phyloP scores from a whole-genome alignment of 2,329 filamentous ascomycete genomes.

The Pleoardoris graminearum region DNA sequence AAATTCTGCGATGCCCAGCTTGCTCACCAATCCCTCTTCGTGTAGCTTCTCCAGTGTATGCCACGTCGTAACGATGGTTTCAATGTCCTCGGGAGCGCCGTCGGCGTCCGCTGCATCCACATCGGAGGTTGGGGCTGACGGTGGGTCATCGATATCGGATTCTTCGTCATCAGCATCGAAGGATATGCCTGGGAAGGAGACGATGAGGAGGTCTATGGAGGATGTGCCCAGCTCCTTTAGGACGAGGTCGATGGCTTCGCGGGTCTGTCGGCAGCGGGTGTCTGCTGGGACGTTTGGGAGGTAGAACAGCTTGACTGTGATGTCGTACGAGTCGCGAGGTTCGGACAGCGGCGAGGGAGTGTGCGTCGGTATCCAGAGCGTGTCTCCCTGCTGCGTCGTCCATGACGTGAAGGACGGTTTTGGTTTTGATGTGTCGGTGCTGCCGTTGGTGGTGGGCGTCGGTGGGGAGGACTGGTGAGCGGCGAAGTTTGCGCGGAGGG shows the following conservation, averaged over 20 bases:
- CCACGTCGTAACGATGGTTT: conserved; percentile 69
- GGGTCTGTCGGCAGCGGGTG: conserved; percentile 69
- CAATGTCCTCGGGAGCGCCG: conserved; percentile 57
- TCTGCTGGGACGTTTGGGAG: conserved; percentile 70
- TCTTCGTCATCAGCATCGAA: conserved; percentile 93
- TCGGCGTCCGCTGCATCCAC: conserved; percentile 38
- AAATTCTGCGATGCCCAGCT: conserved; percentile 88
- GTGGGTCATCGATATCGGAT: conserved; percentile 61
- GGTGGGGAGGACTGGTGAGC: conserved; percentile 66
- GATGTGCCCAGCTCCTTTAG: conserved; percentile 75
- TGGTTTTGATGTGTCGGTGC: conserved; percentile 40
- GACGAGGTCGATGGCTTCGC: conserved; percentile 79
- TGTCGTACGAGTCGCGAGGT: conserved; percentile 83
- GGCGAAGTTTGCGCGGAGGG: conserved; percentile 80
- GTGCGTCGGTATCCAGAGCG: conserved; percentile 77
- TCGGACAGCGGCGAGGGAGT: conserved; percentile 72
- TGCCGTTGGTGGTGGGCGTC: conserved; percentile 31
- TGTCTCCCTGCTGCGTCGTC: conserved; percentile 60
- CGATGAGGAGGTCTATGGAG: conserved; percentile 83
- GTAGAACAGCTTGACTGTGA: conserved; percentile 95
- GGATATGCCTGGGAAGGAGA: conserved; percentile 89
- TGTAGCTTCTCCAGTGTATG: conserved; percentile 72
- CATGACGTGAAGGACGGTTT: conserved; percentile 59
- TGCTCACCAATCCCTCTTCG: conserved; percentile 68
- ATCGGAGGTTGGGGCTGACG: conserved; percentile 40